Conservation (phyloP, 441 rosid genomes). For the Raphanus hybrid region DNA sequence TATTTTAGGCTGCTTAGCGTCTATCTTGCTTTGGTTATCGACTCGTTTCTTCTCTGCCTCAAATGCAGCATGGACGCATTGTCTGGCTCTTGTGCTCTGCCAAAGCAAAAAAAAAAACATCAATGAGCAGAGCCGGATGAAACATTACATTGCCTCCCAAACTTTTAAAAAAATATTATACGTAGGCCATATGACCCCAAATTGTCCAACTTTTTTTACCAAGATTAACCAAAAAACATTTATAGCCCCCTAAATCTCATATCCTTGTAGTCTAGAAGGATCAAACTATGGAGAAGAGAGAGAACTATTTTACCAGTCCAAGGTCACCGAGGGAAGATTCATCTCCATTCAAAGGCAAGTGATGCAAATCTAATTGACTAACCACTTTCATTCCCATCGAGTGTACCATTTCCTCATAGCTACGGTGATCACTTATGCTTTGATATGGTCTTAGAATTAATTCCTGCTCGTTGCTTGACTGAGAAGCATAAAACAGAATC, state of each 20-base stretch:
- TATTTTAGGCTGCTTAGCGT: slow-evolving; percentile 37
- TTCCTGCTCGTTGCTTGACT: slow-evolving; percentile 51
- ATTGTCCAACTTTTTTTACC: not conserved
- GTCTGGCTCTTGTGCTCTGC: slow-evolving; percentile 65
- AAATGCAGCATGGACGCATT: slow-evolving; percentile 65
- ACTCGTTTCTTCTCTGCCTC: slow-evolving; percentile 62
- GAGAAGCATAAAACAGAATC: slow-evolving; percentile 64
- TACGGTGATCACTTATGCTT: slow-evolving; percentile 56
- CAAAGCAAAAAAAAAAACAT: slow-evolving; percentile 20
- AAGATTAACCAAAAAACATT: not conserved
- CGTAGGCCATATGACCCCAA: not conserved
- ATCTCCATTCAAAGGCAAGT: slow-evolving; percentile 34
- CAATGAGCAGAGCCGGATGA: not conserved
- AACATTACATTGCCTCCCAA: not conserved
- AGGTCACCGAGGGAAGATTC: slow-evolving; percentile 48
- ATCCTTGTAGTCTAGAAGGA: not conserved
- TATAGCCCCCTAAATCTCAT: not conserved
- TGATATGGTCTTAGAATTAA: slow-evolving; percentile 30
- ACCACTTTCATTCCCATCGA: slow-evolving; percentile 43
- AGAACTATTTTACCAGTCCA: slow-evolving; percentile 61
- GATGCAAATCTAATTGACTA: slow-evolving; percentile 44
- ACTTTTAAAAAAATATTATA: too few relatives aligned
- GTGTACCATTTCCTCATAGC: slow-evolving; percentile 47
- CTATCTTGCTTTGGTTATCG: slow-evolving; percentile 43
- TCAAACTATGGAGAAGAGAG: not conserved